A percentile compares a stretch with the other conserved stretches of the same genome.
Conservation (phyloP, 2,329 filamentous ascomycete species). For the Cordyceps cicadae region DNA sequence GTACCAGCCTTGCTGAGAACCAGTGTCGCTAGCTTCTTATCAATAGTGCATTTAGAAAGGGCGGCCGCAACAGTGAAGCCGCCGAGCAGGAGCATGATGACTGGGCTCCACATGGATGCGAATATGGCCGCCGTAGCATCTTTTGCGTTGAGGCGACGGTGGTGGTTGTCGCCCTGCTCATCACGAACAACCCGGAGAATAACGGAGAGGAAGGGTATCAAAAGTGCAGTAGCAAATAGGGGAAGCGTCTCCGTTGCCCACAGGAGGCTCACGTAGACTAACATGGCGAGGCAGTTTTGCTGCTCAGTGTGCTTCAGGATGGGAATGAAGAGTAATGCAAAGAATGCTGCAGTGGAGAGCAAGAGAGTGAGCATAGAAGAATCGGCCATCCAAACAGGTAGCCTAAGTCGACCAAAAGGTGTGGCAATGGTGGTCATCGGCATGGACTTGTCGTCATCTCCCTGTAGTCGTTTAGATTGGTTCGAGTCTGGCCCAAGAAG, state of each 20-base stretch:
- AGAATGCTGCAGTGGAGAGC: constrained; percentile 63
- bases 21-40: constrained; percentile 93
- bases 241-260: constrained; percentile 98
- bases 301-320: constrained; percentile 84
- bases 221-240: constrained; percentile 88
- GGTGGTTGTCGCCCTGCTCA: constrained; percentile 50
- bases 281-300: constrained; percentile 89
- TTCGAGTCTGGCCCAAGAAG: constrained; percentile 69
- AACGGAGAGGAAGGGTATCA: constrained; percentile 90
- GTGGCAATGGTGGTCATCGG: constrained; percentile 64
- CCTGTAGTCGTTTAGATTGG: constrained; percentile 66
- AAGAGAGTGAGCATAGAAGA: constrained; percentile 72
- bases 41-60: constrained; percentile 93
- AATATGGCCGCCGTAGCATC: constrained; percentile 79
- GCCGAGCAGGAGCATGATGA: constrained; percentile 95
- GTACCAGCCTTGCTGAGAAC: constrained; percentile 95
- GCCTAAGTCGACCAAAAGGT: constrained; percentile 66
- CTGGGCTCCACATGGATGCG: constrained; percentile 95
- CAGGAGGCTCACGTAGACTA: constrained; percentile 85
- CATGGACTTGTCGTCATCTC: constrained; percentile 63
- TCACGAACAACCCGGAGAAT: constrained; percentile 75
- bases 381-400: constrained; percentile 77
- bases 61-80: constrained; percentile 95
- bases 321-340: constrained; percentile 63
- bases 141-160: constrained; percentile 67